Evolutionary conservation across 306 rosid genomes (phyloP).

Genomic region (Citrullus mucosospermus): DNA sequence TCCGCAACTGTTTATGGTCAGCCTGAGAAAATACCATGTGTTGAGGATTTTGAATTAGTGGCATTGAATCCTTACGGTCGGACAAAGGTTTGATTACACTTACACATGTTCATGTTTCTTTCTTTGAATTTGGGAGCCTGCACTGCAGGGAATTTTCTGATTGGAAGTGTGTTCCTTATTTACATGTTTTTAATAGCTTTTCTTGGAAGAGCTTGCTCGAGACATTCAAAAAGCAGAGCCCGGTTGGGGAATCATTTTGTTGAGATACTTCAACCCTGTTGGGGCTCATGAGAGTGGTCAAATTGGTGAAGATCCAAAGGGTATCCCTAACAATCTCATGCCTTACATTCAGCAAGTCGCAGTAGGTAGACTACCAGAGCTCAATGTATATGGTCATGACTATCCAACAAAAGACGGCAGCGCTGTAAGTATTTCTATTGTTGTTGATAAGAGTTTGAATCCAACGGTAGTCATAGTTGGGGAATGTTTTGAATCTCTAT

Average conservation of each 20-base stretch:
- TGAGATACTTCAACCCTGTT: slow-evolving; percentile 93
- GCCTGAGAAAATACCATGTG: slow-evolving; percentile 75
- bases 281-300: slow-evolving; percentile 94
- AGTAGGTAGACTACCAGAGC: slow-evolving; percentile 78
- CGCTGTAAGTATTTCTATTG: slow-evolving; percentile 42
- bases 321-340: slow-evolving; percentile 92
- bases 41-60: slow-evolving; percentile 55
- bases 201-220: slow-evolving; percentile 77
- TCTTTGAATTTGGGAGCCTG: background rate
- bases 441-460: background rate
- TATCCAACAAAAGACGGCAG: slow-evolving; percentile 87
- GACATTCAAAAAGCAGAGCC: slow-evolving; percentile 79
- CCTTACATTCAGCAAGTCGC: slow-evolving; percentile 96
- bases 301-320: slow-evolving; percentile 93
- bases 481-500: background rate
- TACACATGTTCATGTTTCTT: background rate
- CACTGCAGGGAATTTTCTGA: background rate
- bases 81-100: slow-evolving; percentile 43
- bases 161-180: background rate
- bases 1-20: slow-evolving; percentile 92
- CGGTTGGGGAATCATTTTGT: slow-evolving; percentile 65
- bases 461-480: background rate
- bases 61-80: slow-evolving; percentile 91
- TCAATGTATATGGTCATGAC: slow-evolving; percentile 71
- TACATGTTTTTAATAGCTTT: slow-evolving; percentile 35